Evolutionary conservation across 164 flowering plant species (phyloP).

Genomic region (Tetracentron sinense): DNA sequence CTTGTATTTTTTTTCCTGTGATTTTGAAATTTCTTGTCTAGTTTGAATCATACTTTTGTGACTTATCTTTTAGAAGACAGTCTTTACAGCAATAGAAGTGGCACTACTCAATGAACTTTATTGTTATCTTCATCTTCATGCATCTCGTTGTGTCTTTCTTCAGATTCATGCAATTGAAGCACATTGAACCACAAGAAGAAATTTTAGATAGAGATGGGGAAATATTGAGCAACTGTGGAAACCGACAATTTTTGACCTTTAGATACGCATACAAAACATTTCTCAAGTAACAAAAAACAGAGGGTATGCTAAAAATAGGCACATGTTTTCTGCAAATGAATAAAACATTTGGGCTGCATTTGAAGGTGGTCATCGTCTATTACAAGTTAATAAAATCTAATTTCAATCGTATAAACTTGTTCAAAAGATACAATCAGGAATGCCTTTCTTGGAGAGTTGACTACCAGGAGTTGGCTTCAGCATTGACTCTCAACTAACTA

Average conservation of each 20-base stretch:
- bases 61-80: neutral
- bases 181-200: neutral
- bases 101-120: neutral
- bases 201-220: neutral
- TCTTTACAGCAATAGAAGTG: neutral
- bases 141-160: neutral
- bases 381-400: no score
- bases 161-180: neutral
- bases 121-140: neutral
- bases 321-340: neutral
- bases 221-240: neutral
- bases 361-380: no score
- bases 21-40: neutral
- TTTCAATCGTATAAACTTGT: no score
- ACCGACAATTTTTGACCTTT: neutral
- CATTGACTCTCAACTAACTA: no score
- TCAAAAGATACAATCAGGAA: no score
- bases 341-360: no score
- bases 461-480: no score
- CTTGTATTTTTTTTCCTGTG: neutral
- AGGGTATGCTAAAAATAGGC: neutral
- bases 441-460: no score
- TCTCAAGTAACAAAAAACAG: neutral
- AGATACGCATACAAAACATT: neutral
- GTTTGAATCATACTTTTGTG: neutral